Evolutionary conservation across 768 basidiomycete species (phyloP), one percentile per base, ranked within the genome.

Genomic region (Amanita molliuscula): DNA sequence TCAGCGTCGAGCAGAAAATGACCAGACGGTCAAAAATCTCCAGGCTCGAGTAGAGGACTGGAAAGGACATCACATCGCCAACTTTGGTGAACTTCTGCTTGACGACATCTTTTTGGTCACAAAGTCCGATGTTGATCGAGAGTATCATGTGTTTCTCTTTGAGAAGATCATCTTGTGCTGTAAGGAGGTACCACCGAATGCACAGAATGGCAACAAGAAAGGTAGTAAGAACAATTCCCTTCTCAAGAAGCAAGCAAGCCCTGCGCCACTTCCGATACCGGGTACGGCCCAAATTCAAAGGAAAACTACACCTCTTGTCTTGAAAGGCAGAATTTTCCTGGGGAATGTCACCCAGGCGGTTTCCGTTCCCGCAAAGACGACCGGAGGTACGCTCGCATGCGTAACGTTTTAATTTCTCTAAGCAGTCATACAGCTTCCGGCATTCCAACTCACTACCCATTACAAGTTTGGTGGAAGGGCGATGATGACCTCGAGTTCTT

Each of bases 151-250:
- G 51, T 99, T 97, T 76, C 74, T 99, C 31, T 99, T 99, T 57
- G 94, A 98, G 70, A 92, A 92, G 71, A 99, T 99, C 66, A 92
- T 99, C 56, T 77, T 98, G 18, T 99, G 96, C 67, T 98, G 96
- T 75, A 98, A 98, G 65, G 96, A 98, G 64, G 84, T 86, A 5
- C 61, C 74, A 13, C 73, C 74, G 4, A 73, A 75, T 5, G 72
- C 76, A 9, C 71, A 74, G 31, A 80, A 76, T 54, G 74, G 76
- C 20, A 78, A 76, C 35, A 81, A 78, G 65, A 88, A 90, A 66
- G 71, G 70, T 34, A 73, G 76, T 57, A 97, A 97, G 74, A 92
- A 76, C 61, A 88, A 88, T 50, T 89, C 89, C 6, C 79, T 97
- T 44, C 65, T 96, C 53, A 91, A 94, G 75, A 95, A 93, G 67